Percentiles rank a stretch among this genome's conserved stretches.
phyloP scores from a whole-genome alignment of 2,329 filamentous ascomycete genomes.

The Fusarium metavorans region DNA sequence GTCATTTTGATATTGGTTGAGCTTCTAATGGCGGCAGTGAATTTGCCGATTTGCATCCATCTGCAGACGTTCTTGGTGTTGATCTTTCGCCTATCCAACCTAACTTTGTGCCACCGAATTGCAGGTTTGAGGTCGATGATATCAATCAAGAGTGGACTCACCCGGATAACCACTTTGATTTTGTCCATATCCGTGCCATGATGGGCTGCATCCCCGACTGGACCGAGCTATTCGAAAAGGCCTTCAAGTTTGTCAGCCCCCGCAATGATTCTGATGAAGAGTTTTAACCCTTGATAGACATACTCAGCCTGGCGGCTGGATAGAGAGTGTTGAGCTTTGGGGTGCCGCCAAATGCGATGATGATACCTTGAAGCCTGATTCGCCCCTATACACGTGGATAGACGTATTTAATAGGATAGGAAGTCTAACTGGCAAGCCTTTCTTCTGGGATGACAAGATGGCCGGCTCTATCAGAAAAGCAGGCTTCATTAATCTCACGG shows the following conservation, averaged over 20 bases:
- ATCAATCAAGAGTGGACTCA: constrained; percentile 64
- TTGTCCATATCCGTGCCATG: constrained; percentile 68
- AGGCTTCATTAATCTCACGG: constrained; percentile 33
- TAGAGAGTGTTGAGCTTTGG: constrained; percentile 38
- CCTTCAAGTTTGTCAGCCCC: constrained; percentile 57
- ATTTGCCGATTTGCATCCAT: constrained; percentile 56
- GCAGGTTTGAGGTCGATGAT: constrained; percentile 74
- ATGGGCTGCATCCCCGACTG: constrained; percentile 51
- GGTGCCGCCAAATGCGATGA: constrained; percentile 43
- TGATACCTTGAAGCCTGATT: constrained; percentile 27
- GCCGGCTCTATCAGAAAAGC: constrained; percentile 31
- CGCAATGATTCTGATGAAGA: constrained; percentile 49
- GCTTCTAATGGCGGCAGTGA: constrained; percentile 28
- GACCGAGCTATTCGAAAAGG: constrained; percentile 60
- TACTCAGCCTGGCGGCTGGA: constrained; percentile 31
- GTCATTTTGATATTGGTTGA: background rate
- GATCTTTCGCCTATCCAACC: constrained; percentile 71
- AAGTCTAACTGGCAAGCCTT: constrained; percentile 28
- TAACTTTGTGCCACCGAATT: constrained; percentile 69
- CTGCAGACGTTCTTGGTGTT: constrained; percentile 62
- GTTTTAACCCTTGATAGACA: background rate
- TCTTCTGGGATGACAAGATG: constrained; percentile 30
- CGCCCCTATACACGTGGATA: constrained; percentile 35
- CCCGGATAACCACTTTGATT: constrained; percentile 63
- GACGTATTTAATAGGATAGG: constrained; percentile 27